Base-by-base conservation (phyloP, 805 yeast genomes). In the Wickerhamiella dianesei region DNA sequence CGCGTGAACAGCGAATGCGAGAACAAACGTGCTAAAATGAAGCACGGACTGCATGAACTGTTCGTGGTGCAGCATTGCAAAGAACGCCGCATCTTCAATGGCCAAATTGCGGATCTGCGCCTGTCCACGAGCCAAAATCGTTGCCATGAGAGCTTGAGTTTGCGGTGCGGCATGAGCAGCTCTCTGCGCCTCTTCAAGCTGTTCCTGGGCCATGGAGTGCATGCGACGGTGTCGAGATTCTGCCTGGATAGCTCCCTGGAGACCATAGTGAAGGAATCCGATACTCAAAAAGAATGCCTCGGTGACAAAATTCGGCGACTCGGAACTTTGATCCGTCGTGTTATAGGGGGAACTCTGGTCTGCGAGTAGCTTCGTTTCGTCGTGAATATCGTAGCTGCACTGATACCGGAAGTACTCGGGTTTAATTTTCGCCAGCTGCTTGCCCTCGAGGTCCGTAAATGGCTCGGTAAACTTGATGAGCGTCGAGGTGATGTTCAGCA, bases 181-280 rank as follows among this genome's bases (percentile, higher is more conserved):
- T 8, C 25, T 17, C 6, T 18, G 25, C 21, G n/a, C 41, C n/a
- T 44, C 42, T n/a, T 32, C 41, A 19, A 46, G 14, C 17, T n/a
- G 20, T n/a, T 40, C 60, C 56, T n/a, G 62, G 62, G 41, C 64
- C 52, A 47, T 67, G 68, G 37, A 63, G 64, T 53, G 71, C 68
- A 20, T 76, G 25, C 69, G 68, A n/a, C 25, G 32, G 13, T 6
- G 35, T 13, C 12, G 16, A 21, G 39, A 9, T 20, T 36, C 20
- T 35, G 68, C 70, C 41, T 76, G 71, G 48, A 74, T 64, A 0
- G 82, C 65, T 44, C 96, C 97, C 20, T 94, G 94, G 39, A 85
- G 67, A 40, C 97, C 98, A 64, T 82, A 92, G 54, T 89, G 88
- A 43, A 85, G 64, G 60, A 81, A 87, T 0, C 94, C 78, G 44